Percentiles rank a stretch among this genome's conserved stretches.
Conservation (phyloP, 2,329 filamentous ascomycete genomes). For the Epichloe gansuensis region DNA sequence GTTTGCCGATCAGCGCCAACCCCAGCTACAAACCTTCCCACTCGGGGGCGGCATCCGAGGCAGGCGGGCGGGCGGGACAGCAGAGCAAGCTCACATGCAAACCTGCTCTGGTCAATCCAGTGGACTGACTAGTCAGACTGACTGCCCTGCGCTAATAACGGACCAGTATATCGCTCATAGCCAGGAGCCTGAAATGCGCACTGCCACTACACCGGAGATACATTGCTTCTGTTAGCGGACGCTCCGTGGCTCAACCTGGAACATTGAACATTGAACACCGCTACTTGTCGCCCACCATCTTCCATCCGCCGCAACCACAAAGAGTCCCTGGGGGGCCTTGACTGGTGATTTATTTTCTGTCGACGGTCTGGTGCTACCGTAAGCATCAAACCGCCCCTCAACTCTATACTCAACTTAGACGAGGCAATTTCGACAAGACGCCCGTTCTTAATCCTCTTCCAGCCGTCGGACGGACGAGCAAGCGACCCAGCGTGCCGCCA, state of each 20-base stretch:
- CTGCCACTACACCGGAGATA: slow-evolving; percentile 3
- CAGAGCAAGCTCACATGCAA: too few relatives aligned
- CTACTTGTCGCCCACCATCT: background rate
- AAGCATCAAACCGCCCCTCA: too few relatives aligned
- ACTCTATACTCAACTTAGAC: background rate
- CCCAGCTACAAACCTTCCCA: background rate
- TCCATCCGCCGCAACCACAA: background rate
- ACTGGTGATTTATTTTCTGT: background rate
- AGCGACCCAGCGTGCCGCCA: background rate
- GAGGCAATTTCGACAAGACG: slow-evolving; percentile 2
- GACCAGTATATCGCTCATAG: slow-evolving; percentile 7
- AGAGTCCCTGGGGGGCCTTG: background rate
- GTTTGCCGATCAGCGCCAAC: background rate
- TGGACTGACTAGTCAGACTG: too few relatives aligned
- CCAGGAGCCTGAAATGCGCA: background rate
- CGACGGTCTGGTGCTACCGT: too few relatives aligned
- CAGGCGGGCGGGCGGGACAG: too few relatives aligned
- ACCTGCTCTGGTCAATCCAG: too few relatives aligned
- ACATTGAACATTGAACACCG: background rate
- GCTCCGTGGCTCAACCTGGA: background rate
- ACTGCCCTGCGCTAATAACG: too few relatives aligned
- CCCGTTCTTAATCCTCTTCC: too few relatives aligned
- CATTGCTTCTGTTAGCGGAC: slow-evolving; percentile 4
- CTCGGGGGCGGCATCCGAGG: too few relatives aligned
- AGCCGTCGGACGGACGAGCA: background rate